phyloP scores from a whole-genome alignment of 108 stramenopile species.

The Cyclotella cryptica region DNA sequence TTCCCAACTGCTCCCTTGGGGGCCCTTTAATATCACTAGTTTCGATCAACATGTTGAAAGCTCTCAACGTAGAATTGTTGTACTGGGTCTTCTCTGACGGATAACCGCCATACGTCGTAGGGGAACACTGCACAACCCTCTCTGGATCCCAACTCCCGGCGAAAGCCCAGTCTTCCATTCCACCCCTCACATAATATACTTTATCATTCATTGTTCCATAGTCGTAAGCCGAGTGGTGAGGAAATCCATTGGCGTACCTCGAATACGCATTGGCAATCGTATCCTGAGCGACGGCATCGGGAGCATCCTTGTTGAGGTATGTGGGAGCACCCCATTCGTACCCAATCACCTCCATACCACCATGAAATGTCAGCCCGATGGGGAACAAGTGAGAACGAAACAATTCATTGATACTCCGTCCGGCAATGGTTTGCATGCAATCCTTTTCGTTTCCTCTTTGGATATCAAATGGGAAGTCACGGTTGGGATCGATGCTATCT shows the following conservation, averaged over 20 bases:
- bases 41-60: conserved; percentile 93
- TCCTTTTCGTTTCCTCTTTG: conserved; percentile 10
- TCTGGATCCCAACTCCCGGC: conserved; percentile 92
- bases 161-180: conserved; percentile 98
- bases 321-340: conserved; percentile 92
- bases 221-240: conserved; percentile 49
- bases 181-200: conserved; percentile 96
- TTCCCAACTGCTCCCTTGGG: conserved; percentile 62
- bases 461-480: conserved; percentile 88
- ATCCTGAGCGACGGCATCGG: conserved; percentile 64
- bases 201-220: conserved; percentile 82
- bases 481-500: conserved; percentile 82
- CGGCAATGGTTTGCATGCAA: conserved; percentile 88
- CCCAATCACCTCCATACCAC: conserved; percentile 89
- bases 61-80: conserved; percentile 80
- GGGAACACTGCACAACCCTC: conserved; percentile 65
- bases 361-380: conserved; percentile 90
- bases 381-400: conserved; percentile 84
- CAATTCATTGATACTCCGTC: conserved; percentile 85
- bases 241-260: conserved; percentile 58
- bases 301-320: conserved; percentile 45
- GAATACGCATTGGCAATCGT: conserved; percentile 55
- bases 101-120: conserved; percentile 71
- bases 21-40: conserved; percentile 84
- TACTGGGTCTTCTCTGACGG: conserved; percentile 62